Conservation (phyloP, 2,329 filamentous ascomycete genomes). For the Cyphellophora europaea region DNA sequence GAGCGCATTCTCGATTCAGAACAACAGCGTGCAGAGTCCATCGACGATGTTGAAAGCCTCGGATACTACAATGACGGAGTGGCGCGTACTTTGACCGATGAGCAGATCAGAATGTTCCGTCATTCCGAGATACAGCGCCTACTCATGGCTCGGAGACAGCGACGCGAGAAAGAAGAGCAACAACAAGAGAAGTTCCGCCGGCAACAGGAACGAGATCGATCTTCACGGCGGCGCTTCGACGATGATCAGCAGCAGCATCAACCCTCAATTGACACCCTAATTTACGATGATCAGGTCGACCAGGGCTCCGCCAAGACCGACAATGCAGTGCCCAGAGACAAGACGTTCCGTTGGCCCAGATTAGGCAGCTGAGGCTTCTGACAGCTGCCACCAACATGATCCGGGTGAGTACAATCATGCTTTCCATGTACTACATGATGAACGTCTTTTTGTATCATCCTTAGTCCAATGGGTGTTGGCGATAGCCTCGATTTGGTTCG, state of each 20-base stretch:
- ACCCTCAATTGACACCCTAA: slow-evolving; percentile 7
- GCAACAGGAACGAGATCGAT: not conserved
- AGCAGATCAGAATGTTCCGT: slow-evolving; percentile 82
- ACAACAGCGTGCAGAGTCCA: not conserved
- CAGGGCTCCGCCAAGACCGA: slow-evolving; percentile 2
- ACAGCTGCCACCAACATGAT: too few relatives aligned
- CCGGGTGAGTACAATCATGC: not conserved
- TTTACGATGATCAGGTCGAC: slow-evolving; percentile 12
- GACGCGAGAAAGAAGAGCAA: slow-evolving; percentile 10
- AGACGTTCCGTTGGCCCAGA: slow-evolving; percentile 16
- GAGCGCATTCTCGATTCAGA: not conserved
- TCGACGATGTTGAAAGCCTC: slow-evolving; percentile 59
- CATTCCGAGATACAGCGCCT: slow-evolving; percentile 76
- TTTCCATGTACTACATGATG: slow-evolving; percentile 52
- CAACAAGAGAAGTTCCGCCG: slow-evolving; percentile 1
- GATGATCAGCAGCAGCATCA: slow-evolving; percentile 3
- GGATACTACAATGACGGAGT: slow-evolving; percentile 81
- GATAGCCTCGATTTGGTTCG: slow-evolving; percentile 14
- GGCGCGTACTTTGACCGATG: slow-evolving; percentile 82
- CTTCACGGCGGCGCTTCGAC: slow-evolving; percentile 6
- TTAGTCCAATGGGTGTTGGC: slow-evolving; percentile 61
- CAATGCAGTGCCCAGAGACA: slow-evolving; percentile 1
- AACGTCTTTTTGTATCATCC: slow-evolving; percentile 87
- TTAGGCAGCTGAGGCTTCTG: slow-evolving; percentile 3
- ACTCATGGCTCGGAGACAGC: slow-evolving; percentile 39